Base-by-base conservation (phyloP, 225 moss, liverwort and hornwort species). In the Thuidium tamariscinum region DNA sequence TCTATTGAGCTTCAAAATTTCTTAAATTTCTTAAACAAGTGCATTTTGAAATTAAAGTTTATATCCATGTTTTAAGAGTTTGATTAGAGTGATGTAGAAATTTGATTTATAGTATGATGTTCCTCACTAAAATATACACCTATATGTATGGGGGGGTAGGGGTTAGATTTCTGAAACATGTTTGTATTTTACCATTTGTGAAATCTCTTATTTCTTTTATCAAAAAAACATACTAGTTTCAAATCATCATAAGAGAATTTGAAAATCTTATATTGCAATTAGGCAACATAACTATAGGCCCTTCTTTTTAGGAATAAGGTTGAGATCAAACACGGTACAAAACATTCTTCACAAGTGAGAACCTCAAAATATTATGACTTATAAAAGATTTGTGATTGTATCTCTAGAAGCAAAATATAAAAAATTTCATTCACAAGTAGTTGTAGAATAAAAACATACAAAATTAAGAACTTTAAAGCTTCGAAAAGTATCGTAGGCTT, bases 241-340 rank as follows among this genome's bases (percentile, higher is more conserved):
- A 70, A 42, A 16, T 42, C 16, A 70, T 70, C 9, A 42, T 42
- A 9, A 16, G 41, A 70, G 9, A 42, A 16, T 70, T 3, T 42
- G 9, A 70, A 69, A 70, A 5, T 16, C 26, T 41, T 2, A 26
- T 69, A 0, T 26, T 42, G 5, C 8, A 27, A 70, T 5, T 27
- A 0, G 70, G 16, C 26, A 41, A 41, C 15, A 70, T 42, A 9
- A 27, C 23, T 14, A 27, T 6, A 16, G 2, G 5, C 10, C 17
- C 1, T 0, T 42, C 16, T 2, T 16, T 16, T 16, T 16, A 16
- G 5, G 3, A 70, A 42, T 26, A 16, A 70, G 5, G 27, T 9
- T 16, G 16, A 27, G 9, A 26, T 42, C 0, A 70, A 0, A 16
- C 2, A 42, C 3, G 9, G 8, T 42, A 0, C 2, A 42, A 42